Percentiles rank a stretch among this genome's conserved stretches.
phyloP scores from a whole-genome alignment of 1,284 basidiomycete species.

The Ustilago loliicola region DNA sequence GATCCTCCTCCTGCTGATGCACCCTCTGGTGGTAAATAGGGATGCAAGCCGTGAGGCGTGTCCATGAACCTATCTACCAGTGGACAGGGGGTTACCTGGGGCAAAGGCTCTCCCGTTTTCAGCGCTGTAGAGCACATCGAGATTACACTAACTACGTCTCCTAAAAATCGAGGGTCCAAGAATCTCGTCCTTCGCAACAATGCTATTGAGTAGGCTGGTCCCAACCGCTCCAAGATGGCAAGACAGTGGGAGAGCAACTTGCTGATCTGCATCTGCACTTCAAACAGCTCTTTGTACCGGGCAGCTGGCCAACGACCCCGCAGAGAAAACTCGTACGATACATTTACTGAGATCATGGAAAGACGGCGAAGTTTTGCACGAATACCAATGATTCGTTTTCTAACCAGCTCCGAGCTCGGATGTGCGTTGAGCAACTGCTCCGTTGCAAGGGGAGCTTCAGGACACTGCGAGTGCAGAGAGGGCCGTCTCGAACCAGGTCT shows the following conservation, averaged over 20 bases:
- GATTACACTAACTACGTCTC: conserved; percentile 75
- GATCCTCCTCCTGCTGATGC: not conserved
- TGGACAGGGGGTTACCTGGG: conserved; percentile 87
- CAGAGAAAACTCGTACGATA: conserved; percentile 70
- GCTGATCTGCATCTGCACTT: conserved; percentile 59
- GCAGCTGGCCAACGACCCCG: conserved; percentile 66
- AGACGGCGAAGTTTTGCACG: conserved; percentile 71
- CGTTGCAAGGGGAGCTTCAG: not conserved
- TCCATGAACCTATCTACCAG: conserved; percentile 79
- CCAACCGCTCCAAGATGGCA: conserved; percentile 44
- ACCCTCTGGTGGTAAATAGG: conserved; percentile 13
- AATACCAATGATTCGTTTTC: conserved; percentile 60
- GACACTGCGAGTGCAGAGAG: conserved; percentile 11
- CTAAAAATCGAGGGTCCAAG: conserved; percentile 83
- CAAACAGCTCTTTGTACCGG: conserved; percentile 55
- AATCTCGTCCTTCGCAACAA: conserved; percentile 82
- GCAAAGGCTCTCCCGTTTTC: conserved; percentile 81
- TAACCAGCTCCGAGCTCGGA: conserved; percentile 38
- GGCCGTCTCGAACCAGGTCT: conserved; percentile 13
- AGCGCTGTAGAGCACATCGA: conserved; percentile 74
- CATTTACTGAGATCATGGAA: conserved; percentile 67
- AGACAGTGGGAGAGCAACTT: conserved; percentile 75
- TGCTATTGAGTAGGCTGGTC: conserved; percentile 72
- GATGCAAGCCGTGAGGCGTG: conserved; percentile 69
- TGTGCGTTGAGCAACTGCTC: conserved; percentile 24